These are phyloP conservation scores for Malus hybrid DNA, from an alignment of 331 rosid species.

Conservation along the genomic window DNA sequence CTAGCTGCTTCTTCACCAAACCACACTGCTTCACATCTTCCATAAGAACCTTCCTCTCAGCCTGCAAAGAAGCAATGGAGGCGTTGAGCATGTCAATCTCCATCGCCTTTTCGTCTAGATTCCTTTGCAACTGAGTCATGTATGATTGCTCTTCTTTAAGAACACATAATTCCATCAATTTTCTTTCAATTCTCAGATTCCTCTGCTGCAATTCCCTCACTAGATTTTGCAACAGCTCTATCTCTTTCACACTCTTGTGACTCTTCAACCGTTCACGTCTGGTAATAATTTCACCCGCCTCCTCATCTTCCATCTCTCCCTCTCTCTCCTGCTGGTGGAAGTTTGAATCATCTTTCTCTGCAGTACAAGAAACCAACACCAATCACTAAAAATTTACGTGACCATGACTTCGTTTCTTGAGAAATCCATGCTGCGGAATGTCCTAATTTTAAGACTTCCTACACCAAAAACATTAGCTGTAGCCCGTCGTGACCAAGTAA, in stretches of 20 bases:
- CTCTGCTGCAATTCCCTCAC: constrained; percentile 26
- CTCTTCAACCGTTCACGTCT: neutral
- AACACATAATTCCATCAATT: constrained; percentile 24
- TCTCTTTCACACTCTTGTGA: neutral
- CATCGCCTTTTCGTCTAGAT: constrained; percentile 12
- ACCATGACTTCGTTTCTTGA: neutral
- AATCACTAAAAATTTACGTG: neutral
- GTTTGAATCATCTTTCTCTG: constrained; percentile 14
- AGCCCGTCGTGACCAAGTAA: neutral
- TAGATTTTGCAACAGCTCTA: constrained; percentile 18
- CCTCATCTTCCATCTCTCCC: constrained; percentile 14
- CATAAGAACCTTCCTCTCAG: constrained; percentile 19
- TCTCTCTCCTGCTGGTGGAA: constrained; percentile 12
- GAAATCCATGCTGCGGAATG: neutral
- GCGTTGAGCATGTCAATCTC: constrained; percentile 23
- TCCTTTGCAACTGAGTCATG: constrained; percentile 15
- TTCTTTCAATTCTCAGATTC: constrained; percentile 24
- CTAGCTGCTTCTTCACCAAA: constrained; percentile 23
- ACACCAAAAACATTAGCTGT: neutral
- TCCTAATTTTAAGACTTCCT: neutral
- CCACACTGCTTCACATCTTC: constrained; percentile 25
- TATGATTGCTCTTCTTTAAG: constrained; percentile 26
- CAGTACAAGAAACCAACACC: constrained; percentile 5
- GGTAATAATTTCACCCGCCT: neutral
- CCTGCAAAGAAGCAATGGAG: constrained; percentile 20